These are phyloP conservation scores for Russula virescens DNA, from an alignment of 768 basidiomycete genomes.

Conservation along the genomic window DNA sequence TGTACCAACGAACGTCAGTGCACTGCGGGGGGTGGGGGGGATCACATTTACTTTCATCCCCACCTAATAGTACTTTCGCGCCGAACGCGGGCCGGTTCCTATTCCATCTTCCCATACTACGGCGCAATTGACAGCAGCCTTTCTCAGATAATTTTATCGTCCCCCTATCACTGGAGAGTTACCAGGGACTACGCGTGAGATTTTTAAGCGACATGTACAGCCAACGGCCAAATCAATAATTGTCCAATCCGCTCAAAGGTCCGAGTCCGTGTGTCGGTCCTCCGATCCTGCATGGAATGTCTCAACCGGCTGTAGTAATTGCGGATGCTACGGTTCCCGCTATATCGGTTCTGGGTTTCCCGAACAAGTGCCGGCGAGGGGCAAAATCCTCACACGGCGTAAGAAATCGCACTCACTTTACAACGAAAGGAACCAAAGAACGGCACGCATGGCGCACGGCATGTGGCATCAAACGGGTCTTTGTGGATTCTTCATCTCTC, in stretches of 20 bases:
- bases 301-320: neutral
- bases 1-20: conserved; percentile 12
- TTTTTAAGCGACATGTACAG: neutral
- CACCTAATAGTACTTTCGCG: neutral
- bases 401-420: conserved; percentile 1
- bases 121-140: neutral
- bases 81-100: neutral
- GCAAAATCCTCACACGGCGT: neutral
- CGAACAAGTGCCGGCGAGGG: neutral
- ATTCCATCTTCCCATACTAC: neutral
- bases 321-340: neutral
- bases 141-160: conserved; percentile 2
- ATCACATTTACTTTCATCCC: neutral
- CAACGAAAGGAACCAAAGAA: neutral
- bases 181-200: conserved; percentile 1
- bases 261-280: neutral
- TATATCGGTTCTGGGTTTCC: neutral
- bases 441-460: neutral
- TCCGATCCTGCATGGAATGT: neutral
- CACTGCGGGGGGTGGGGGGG: neutral
- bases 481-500: neutral
- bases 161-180: neutral
- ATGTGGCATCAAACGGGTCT: neutral
- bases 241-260: neutral
- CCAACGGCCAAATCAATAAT: neutral